Percentiles rank a stretch among this genome's conserved stretches.
These are phyloP conservation scores for Magnusiomyces paraingens DNA, from an alignment of 1,139 yeast genomes.

Conservation along the genomic window DNA sequence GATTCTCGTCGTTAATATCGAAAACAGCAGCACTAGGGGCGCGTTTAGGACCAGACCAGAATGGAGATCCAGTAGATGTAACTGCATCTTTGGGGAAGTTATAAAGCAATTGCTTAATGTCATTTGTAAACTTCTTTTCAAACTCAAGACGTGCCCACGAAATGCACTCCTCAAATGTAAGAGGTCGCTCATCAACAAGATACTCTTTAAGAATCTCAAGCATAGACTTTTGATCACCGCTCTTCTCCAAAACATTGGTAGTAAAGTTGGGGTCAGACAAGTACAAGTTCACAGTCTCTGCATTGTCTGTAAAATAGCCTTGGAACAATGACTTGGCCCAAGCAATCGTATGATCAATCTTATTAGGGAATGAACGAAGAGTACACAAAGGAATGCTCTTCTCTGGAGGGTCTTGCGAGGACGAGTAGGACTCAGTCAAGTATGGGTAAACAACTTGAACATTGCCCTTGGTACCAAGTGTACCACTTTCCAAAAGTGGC, in stretches of 20 bases:
- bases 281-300: slow-evolving; percentile 88
- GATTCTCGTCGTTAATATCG: slow-evolving; percentile 69
- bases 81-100: slow-evolving; percentile 87
- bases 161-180: slow-evolving; percentile 87
- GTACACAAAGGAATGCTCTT: slow-evolving; percentile 96
- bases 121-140: slow-evolving; percentile 76
- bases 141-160: slow-evolving; percentile 92
- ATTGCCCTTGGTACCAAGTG: slow-evolving; percentile 96
- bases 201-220: slow-evolving; percentile 70
- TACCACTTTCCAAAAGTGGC: slow-evolving; percentile 91
- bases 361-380: slow-evolving; percentile 92
- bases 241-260: slow-evolving; percentile 82
- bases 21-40: slow-evolving; percentile 82
- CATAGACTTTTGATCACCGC: slow-evolving; percentile 84
- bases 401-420: slow-evolving; percentile 98
- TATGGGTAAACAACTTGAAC: slow-evolving; percentile 94
- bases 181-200: slow-evolving; percentile 69
- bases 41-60: slow-evolving; percentile 98
- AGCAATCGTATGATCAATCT: slow-evolving; percentile 97
- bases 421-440: slow-evolving; percentile 89
- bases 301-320: slow-evolving; percentile 85
- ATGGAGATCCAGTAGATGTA: slow-evolving; percentile 85
- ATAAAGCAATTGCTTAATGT: slow-evolving; percentile 80
- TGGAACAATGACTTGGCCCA: slow-evolving; percentile 97
- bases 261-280: slow-evolving; percentile 89